Evolutionary conservation across 176 grass and related monocot genomes (phyloP).

Genomic region (Lolium rigidum): DNA sequence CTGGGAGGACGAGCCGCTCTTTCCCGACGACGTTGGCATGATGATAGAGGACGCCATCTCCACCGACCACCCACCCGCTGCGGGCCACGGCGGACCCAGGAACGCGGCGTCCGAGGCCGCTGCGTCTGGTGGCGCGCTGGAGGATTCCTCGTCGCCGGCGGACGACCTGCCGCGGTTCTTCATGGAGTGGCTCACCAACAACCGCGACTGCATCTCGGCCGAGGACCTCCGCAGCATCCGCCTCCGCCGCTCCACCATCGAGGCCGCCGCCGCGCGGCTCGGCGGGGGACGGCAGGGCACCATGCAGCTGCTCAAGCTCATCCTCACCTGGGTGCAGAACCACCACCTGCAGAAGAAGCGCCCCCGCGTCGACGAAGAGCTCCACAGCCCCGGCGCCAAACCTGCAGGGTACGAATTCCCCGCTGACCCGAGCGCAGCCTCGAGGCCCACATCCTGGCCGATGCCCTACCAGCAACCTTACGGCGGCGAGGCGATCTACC

Average conservation of each 20-base stretch:
- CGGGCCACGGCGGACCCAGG: not conserved
- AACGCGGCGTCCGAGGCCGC: conserved; percentile 9
- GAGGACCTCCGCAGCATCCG: conserved; percentile 92
- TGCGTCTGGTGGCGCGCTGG: conserved; percentile 15
- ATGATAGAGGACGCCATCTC: conserved; percentile 56
- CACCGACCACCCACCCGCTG: not conserved
- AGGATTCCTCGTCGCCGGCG: conserved; percentile 42
- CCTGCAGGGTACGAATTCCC: conserved; percentile 47
- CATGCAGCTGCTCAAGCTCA: conserved; percentile 89
- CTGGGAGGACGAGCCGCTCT: conserved; percentile 73
- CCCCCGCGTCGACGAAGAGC: conserved; percentile 34
- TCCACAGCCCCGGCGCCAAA: conserved; percentile 26
- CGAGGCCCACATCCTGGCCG: conserved; percentile 47
- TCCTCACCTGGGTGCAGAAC: conserved; percentile 94
- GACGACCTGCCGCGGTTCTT: conserved; percentile 85
- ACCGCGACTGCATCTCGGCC: conserved; percentile 78
- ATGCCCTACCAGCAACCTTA: conserved; percentile 57
- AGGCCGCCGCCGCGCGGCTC: conserved; percentile 71
- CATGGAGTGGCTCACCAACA: conserved; percentile 93
- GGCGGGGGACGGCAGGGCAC: conserved; percentile 65
- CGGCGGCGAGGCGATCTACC: conserved; percentile 55
- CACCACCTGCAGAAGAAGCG: conserved; percentile 80
- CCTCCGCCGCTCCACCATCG: conserved; percentile 83
- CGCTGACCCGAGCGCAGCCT: not conserved
- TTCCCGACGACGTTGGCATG: conserved; percentile 53